Percentiles rank a stretch among this genome's conserved stretches.
Evolutionary conservation across 805 yeast species (phyloP).

Genomic region (Candida corydali): DNA sequence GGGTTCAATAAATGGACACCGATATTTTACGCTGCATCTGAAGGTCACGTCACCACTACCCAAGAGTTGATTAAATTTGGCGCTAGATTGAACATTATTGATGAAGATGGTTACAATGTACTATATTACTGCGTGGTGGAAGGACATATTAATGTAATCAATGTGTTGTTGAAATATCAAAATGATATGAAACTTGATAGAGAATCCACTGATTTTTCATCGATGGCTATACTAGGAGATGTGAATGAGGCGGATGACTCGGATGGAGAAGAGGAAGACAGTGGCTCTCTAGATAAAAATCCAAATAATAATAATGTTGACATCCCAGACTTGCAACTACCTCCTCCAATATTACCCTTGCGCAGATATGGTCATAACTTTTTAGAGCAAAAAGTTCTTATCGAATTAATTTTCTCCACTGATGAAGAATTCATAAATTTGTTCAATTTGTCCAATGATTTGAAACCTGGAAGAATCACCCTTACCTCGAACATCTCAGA

Average conservation of each 20-base stretch:
- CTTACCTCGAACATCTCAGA: slow-evolving; percentile 73
- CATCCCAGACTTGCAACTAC: slow-evolving; percentile 86
- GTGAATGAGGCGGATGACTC: slow-evolving; percentile 6
- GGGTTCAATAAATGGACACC: slow-evolving; percentile 93
- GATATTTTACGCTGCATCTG: slow-evolving; percentile 81
- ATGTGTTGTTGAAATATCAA: slow-evolving; percentile 52
- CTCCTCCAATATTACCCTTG: slow-evolving; percentile 94
- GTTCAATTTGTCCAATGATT: slow-evolving; percentile 37
- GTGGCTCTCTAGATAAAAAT: slow-evolving; percentile 18
- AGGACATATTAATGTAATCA: slow-evolving; percentile 81
- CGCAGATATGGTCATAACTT: slow-evolving; percentile 95
- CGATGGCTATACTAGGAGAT: slow-evolving; percentile 25
- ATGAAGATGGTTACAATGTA: slow-evolving; percentile 78
- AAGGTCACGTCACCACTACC: slow-evolving; percentile 73
- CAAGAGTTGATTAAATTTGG: slow-evolving; percentile 66
- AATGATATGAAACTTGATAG: slow-evolving; percentile 1
- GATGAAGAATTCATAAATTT: slow-evolving; percentile 41
- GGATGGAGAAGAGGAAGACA: slow-evolving; percentile 24
- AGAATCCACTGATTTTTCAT: slow-evolving; percentile 5
- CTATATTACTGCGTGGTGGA: slow-evolving; percentile 90
- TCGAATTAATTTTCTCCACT: slow-evolving; percentile 67
- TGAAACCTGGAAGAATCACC: slow-evolving; percentile 77
- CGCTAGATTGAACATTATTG: slow-evolving; percentile 64
- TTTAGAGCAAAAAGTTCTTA: slow-evolving; percentile 80
- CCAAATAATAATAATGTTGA: slow-evolving; percentile 49